phyloP scores from a whole-genome alignment of 2,329 filamentous ascomycete genomes.

The Phialocephala sp. region DNA sequence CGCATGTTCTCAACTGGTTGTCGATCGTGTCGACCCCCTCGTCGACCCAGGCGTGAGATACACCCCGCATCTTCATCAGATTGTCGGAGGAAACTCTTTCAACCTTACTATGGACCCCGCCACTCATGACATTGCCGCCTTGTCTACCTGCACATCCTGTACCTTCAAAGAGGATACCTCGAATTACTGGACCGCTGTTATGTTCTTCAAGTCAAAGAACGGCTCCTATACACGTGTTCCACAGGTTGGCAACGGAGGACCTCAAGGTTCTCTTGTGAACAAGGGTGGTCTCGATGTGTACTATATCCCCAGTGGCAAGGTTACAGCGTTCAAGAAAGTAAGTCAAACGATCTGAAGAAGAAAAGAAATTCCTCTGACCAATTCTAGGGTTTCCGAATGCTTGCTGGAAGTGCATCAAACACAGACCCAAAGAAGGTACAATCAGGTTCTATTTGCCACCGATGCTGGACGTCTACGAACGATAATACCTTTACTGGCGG shows the following conservation, averaged over 20 bases:
- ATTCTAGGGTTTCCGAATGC: conserved; percentile 31
- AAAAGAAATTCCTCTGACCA: neutral
- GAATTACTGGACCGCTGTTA: conserved; percentile 70
- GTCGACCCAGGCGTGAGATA: conserved; percentile 30
- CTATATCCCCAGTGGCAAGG: conserved; percentile 31
- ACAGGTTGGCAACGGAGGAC: conserved; percentile 54
- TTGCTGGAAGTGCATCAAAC: conserved; percentile 32
- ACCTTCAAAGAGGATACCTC: conserved; percentile 63
- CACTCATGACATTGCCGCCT: conserved; percentile 23
- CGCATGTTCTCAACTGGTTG: conserved; percentile 33
- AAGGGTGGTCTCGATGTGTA: conserved; percentile 34
- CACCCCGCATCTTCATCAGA: conserved; percentile 33
- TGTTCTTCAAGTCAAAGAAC: conserved; percentile 50
- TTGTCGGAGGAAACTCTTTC: conserved; percentile 36
- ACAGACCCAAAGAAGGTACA: conserved; percentile 20
- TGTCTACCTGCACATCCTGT: conserved; percentile 62
- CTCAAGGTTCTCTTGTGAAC: conserved; percentile 29
- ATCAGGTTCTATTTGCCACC: conserved; percentile 36
- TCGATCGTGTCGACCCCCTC: conserved; percentile 33
- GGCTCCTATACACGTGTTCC: conserved; percentile 65
- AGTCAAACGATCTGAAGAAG: conserved; percentile 49
- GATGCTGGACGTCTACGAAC: conserved; percentile 46
- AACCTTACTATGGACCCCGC: conserved; percentile 29
- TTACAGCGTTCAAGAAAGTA: conserved; percentile 45
- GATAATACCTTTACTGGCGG: conserved; percentile 64